phyloP scores from a whole-genome alignment of 176 grass and related monocot genomes.

The Carex scoparia region DNA sequence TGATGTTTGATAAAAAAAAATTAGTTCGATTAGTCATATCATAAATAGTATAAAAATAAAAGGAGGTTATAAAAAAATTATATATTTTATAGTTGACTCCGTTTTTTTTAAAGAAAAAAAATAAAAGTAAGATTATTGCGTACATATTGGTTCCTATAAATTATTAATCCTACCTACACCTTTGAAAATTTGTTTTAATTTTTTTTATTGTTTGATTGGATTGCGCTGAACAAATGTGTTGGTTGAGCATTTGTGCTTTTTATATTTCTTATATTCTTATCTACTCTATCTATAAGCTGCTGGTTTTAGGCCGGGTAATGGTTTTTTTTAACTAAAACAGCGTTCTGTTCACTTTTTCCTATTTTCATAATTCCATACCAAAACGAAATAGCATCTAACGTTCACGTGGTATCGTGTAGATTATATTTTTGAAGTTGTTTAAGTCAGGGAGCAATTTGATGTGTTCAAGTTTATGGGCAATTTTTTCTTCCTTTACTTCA shows the following conservation, averaged over 20 bases:
- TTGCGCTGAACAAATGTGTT: background rate
- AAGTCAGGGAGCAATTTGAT: background rate
- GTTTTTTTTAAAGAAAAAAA: no score
- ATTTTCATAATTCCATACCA: background rate
- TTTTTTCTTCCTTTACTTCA: background rate
- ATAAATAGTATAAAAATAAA: no score
- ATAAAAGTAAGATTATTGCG: no score
- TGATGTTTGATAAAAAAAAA: no score
- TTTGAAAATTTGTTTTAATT: no score
- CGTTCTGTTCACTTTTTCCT: background rate
- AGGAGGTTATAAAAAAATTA: no score
- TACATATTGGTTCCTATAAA: no score
- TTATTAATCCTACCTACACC: no score
- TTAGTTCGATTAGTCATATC: no score
- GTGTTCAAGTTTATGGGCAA: background rate
- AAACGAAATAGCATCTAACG: background rate
- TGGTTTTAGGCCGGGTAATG: background rate
- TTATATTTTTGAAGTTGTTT: background rate
- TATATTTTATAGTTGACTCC: no score
- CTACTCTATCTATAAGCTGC: background rate
- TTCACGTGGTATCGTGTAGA: background rate
- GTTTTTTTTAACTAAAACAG: slow-evolving; percentile 11
- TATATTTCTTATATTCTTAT: background rate
- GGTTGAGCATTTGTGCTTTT: background rate
- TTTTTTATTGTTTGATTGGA: background rate